phyloP scores from a whole-genome alignment of 208 protist genomes.

The Trypanosoma conorhini region DNA sequence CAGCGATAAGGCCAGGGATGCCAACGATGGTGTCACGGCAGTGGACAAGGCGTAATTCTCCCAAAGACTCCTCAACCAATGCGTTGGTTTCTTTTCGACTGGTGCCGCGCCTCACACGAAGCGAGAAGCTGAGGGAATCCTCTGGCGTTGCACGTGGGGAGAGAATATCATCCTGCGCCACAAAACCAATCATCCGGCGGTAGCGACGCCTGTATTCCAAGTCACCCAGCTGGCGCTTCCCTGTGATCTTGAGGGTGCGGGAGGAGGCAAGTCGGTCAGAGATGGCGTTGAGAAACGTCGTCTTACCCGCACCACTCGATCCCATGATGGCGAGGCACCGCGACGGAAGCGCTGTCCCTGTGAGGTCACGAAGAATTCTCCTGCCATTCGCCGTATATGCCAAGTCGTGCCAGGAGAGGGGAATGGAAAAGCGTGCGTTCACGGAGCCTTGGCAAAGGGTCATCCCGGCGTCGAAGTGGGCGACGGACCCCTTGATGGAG shows the following conservation, averaged over 20 bases:
- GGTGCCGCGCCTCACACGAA: conserved; percentile 68
- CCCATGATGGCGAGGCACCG: conserved; percentile 85
- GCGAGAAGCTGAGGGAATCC: conserved; percentile 73
- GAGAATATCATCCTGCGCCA: conserved; percentile 85
- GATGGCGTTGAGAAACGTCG: conserved; percentile 86
- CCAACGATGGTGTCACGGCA: conserved; percentile 76
- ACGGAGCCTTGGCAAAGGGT: conserved; percentile 30
- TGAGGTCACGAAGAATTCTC: conserved; percentile 66
- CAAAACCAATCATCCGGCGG: conserved; percentile 72
- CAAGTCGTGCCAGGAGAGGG: conserved; percentile 77
- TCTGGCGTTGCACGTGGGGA: conserved; percentile 62
- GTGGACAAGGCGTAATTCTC: conserved; percentile 63
- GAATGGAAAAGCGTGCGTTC: conserved; percentile 39
- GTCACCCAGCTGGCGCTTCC: conserved; percentile 67
- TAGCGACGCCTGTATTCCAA: conserved; percentile 54
- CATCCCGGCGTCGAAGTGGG: conserved; percentile 46
- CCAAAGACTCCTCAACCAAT: conserved; percentile 67
- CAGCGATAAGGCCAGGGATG: conserved; percentile 58
- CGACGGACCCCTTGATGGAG: conserved; percentile 41
- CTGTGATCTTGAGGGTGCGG: conserved; percentile 42
- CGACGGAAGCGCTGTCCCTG: conserved; percentile 68
- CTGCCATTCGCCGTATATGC: conserved; percentile 48
- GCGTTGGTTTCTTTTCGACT: conserved; percentile 36
- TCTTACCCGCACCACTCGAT: conserved; percentile 84
- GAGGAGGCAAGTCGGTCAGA: conserved; percentile 55